phyloP scores from a whole-genome alignment of 371 early-diverging fungal species.

The Rhizopus sp. region DNA sequence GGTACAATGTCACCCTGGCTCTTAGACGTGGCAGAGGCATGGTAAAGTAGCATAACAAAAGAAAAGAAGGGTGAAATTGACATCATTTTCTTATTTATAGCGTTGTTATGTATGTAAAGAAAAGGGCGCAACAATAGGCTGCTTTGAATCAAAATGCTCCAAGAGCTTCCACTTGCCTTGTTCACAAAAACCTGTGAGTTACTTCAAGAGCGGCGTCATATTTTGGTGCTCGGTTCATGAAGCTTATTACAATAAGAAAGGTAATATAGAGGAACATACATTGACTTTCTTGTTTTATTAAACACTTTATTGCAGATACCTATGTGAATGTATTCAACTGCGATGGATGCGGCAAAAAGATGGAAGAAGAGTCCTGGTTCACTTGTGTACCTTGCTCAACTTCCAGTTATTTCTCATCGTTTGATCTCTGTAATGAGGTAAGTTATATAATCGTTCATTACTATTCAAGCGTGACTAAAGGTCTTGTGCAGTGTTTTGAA shows the following conservation, averaged over 20 bases:
- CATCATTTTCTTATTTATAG: slow-evolving; percentile 22
- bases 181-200: slow-evolving; percentile 68
- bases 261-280: slow-evolving; percentile 22
- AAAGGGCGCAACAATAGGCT: slow-evolving; percentile 89
- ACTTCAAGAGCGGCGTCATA: slow-evolving; percentile 78
- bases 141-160: slow-evolving; percentile 84
- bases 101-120: slow-evolving; percentile 76
- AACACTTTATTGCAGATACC: slow-evolving; percentile 40
- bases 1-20: slow-evolving; percentile 87
- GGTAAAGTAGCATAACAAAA: slow-evolving; percentile 33
- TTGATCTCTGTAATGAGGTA: slow-evolving; percentile 72
- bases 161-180: slow-evolving; percentile 85
- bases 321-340: slow-evolving; percentile 74
- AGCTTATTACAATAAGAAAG: slow-evolving; percentile 52
- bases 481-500: slow-evolving; percentile 57
- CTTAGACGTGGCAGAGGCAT: slow-evolving; percentile 75
- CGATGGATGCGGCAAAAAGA: slow-evolving; percentile 63
- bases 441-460: neutral
- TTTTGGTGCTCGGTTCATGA: slow-evolving; percentile 89
- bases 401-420: slow-evolving; percentile 65
- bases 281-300: neutral
- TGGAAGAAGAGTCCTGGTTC: slow-evolving; percentile 66
- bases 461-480: neutral
- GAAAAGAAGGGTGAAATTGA: neutral
- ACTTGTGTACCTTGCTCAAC: slow-evolving; percentile 70